Evolutionary conservation across 2,329 filamentous ascomycete species (phyloP).

Genomic region (Didymella segeticola): DNA sequence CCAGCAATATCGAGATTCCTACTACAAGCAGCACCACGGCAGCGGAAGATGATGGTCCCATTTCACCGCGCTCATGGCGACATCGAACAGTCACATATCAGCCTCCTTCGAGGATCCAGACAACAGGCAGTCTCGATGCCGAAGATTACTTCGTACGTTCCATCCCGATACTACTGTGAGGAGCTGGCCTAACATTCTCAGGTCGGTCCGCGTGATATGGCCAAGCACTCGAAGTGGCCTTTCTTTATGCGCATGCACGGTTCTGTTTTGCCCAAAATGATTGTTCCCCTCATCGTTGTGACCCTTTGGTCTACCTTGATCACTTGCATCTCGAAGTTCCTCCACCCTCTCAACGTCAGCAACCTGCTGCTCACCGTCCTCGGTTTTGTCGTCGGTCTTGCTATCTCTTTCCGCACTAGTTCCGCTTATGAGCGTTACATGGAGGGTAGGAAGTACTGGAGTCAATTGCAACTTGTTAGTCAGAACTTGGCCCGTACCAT

Average conservation of each 20-base stretch:
- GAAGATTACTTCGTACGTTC: constrained; percentile 67
- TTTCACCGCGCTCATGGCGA: constrained; percentile 45
- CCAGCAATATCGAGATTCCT: constrained; percentile 41
- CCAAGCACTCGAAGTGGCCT: constrained; percentile 78
- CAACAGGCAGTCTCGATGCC: constrained; percentile 47
- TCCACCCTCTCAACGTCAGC: constrained; percentile 63
- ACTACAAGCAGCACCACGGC: constrained; percentile 15
- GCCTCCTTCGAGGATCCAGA: constrained; percentile 38
- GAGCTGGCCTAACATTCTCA: constrained; percentile 22
- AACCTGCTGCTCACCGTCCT: constrained; percentile 76
- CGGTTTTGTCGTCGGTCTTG: constrained; percentile 81
- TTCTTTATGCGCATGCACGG: constrained; percentile 78
- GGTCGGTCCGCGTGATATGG: constrained; percentile 71
- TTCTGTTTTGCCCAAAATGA: constrained; percentile 75
- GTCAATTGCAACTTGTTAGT: constrained; percentile 59
- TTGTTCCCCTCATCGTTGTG: constrained; percentile 70
- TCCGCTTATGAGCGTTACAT: constrained; percentile 75
- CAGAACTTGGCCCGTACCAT: constrained; percentile 72
- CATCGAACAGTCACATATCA: constrained; percentile 35
- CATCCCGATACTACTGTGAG: not conserved
- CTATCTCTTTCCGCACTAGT: constrained; percentile 77
- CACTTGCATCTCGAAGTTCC: constrained; percentile 56
- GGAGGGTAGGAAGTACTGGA: constrained; percentile 71
- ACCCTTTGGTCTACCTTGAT: constrained; percentile 71
- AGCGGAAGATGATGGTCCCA: constrained; percentile 27